Conservation (phyloP, 768 basidiomycete genomes). For the Mycena leptocephala region DNA sequence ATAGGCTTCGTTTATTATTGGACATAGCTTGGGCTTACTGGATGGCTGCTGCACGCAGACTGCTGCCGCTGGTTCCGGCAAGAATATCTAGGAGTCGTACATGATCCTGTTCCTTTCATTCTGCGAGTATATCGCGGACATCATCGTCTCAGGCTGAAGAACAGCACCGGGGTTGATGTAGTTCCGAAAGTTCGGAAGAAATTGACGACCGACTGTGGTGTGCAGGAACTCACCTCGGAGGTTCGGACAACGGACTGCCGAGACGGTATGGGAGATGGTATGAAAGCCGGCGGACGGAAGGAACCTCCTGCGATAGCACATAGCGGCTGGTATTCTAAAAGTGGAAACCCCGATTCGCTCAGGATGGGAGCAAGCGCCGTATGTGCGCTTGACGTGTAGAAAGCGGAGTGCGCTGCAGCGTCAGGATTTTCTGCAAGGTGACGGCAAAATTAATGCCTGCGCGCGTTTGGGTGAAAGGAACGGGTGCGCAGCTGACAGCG, state of each 20-base stretch:
- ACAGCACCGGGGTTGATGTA: too few species aligned
- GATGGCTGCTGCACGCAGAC: not conserved
- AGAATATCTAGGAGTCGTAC: too few species aligned
- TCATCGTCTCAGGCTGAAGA: constrained; percentile 6
- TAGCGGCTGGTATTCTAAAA: not conserved
- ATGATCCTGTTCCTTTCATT: not conserved
- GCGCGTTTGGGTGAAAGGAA: too few species aligned
- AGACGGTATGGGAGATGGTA: not conserved
- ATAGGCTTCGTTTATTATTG: constrained; percentile 1
- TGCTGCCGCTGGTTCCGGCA: too few species aligned
- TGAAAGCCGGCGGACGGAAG: not conserved
- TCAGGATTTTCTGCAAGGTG: too few species aligned
- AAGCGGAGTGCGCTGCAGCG: too few species aligned
- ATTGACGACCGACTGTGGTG: not conserved
- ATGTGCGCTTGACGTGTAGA: too few species aligned
- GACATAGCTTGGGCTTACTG: not conserved
- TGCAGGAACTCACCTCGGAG: not conserved
- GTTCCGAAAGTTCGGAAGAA: not conserved
- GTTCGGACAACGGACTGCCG: not conserved
- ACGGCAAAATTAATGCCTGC: too few species aligned
- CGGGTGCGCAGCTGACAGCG: not conserved
- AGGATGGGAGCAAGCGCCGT: not conserved
- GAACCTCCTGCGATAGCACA: not conserved
- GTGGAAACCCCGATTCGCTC: not conserved
- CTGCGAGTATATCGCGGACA: not conserved